A percentile compares a stretch with the other conserved stretches of the same genome.
Conservation (phyloP, 768 basidiomycete genomes). For the Lactarius vividus region DNA sequence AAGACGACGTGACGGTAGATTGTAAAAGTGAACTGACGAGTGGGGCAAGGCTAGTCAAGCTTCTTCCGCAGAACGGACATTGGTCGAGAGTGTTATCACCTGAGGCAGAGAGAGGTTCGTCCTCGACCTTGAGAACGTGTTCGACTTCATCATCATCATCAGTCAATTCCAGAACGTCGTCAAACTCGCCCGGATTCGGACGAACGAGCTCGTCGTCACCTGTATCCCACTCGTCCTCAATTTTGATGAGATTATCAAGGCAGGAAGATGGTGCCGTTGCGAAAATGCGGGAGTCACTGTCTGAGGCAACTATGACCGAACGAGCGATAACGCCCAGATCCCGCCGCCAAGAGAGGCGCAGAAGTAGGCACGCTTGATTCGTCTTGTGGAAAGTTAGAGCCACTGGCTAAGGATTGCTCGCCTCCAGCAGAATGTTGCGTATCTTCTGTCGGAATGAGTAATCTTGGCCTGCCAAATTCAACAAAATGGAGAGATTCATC, state of each 20-base stretch:
- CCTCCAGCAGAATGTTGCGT: background rate
- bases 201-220: slow-evolving; percentile 64
- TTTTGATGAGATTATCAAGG: slow-evolving; percentile 16
- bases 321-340: background rate
- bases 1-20: slow-evolving; percentile 16
- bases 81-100: slow-evolving; percentile 20
- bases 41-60: slow-evolving; percentile 31
- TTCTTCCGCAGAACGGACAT: slow-evolving; percentile 37
- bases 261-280: background rate
- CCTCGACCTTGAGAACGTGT: slow-evolving; percentile 31
- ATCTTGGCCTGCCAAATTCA: slow-evolving; percentile 21
- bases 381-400: background rate
- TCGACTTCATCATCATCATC: slow-evolving; percentile 35
- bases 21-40: slow-evolving; percentile 31
- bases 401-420: background rate
- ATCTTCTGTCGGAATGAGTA: slow-evolving; percentile 12
- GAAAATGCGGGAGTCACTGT: background rate
- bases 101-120: slow-evolving; percentile 9
- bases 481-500: slow-evolving; percentile 1
- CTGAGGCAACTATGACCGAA: background rate
- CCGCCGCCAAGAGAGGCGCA: background rate
- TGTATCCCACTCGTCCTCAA: slow-evolving; percentile 60
- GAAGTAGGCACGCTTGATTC: background rate
- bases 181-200: slow-evolving; percentile 35
- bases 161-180: slow-evolving; percentile 23